phyloP scores from a whole-genome alignment of 31 red algal genomes.

The Asparagopsis taxiformis region DNA sequence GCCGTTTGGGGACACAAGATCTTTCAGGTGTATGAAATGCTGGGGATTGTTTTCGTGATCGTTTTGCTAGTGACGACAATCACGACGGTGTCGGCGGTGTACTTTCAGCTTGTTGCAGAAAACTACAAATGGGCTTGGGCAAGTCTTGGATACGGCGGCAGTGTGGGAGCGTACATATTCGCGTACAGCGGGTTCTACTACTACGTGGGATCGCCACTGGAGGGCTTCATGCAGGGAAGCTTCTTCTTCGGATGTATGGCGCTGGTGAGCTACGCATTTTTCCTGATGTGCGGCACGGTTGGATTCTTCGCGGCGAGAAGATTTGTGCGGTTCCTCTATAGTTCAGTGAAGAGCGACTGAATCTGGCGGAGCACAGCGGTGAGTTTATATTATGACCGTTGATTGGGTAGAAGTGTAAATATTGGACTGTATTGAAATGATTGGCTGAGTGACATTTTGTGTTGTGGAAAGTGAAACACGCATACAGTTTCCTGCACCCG shows the following conservation, averaged over 20 bases:
- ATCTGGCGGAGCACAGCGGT: no score
- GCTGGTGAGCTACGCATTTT: conserved; percentile 66
- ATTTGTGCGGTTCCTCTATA: conserved; percentile 78
- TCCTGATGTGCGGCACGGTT: conserved; percentile 73
- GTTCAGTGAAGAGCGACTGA: conserved; percentile 78
- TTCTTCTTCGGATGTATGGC: conserved; percentile 84
- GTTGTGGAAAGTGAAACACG: no score
- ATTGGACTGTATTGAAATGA: no score
- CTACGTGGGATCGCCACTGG: conserved; percentile 62
- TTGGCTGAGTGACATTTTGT: no score
- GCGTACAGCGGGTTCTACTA: conserved; percentile 84
- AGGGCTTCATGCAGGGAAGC: conserved; percentile 74
- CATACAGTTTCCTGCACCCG: no score
- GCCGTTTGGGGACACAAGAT: conserved; percentile 78
- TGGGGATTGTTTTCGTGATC: conserved; percentile 71
- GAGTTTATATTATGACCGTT: no score
- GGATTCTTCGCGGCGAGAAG: conserved; percentile 73
- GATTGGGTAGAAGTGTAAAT: no score
- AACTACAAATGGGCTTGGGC: conserved; percentile 90
- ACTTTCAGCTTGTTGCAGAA: conserved; percentile 82
- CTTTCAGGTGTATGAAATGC: conserved; percentile 85
- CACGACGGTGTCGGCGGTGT: conserved; percentile 71
- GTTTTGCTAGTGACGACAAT: conserved; percentile 75
- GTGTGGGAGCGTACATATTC: conserved; percentile 81
- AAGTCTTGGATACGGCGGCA: conserved; percentile 61